These are phyloP conservation scores for Pichia insulana DNA, from an alignment of 805 yeast genomes.

Conservation along the genomic window DNA sequence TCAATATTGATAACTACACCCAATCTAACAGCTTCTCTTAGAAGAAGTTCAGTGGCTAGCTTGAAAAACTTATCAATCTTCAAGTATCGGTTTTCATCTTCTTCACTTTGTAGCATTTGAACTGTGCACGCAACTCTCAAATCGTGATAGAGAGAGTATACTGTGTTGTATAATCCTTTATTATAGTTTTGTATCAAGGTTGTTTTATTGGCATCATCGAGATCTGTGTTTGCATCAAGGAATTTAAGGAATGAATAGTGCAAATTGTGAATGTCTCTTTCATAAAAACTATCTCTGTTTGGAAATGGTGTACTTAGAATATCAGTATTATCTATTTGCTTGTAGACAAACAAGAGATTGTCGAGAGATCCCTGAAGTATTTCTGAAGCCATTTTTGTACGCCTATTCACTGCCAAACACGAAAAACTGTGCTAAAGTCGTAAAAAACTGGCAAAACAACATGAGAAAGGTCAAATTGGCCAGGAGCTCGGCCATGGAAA, in stretches of 20 bases:
- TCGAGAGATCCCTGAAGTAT: slow-evolving; percentile 13
- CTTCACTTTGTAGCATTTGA: slow-evolving; percentile 37
- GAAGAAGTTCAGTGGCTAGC: slow-evolving; percentile 50
- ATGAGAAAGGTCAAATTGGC: too few species aligned
- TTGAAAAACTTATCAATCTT: slow-evolving; percentile 56
- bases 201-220: slow-evolving; percentile 17
- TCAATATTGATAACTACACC: slow-evolving; percentile 23
- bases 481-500: too few species aligned
- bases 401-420: slow-evolving; percentile 1
- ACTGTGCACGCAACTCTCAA: slow-evolving; percentile 45
- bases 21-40: slow-evolving; percentile 50
- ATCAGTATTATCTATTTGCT: slow-evolving; percentile 14
- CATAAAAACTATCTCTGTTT: slow-evolving; percentile 31
- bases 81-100: slow-evolving; percentile 42
- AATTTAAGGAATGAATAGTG: slow-evolving; percentile 33
- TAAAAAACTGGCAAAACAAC: too few species aligned
- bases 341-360: slow-evolving; percentile 18
- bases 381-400: slow-evolving; percentile 15
- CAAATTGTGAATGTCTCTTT: slow-evolving; percentile 35
- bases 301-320: slow-evolving; percentile 31
- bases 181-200: slow-evolving; percentile 37
- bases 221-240: slow-evolving; percentile 20
- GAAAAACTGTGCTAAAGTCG: background rate
- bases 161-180: slow-evolving; percentile 33
- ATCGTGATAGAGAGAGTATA: slow-evolving; percentile 61